Percentiles rank a stretch among this genome's conserved stretches.
These are phyloP conservation scores for Lachnellula willkommii DNA, from an alignment of 2,329 filamentous ascomycete genomes.

Conservation along the genomic window DNA sequence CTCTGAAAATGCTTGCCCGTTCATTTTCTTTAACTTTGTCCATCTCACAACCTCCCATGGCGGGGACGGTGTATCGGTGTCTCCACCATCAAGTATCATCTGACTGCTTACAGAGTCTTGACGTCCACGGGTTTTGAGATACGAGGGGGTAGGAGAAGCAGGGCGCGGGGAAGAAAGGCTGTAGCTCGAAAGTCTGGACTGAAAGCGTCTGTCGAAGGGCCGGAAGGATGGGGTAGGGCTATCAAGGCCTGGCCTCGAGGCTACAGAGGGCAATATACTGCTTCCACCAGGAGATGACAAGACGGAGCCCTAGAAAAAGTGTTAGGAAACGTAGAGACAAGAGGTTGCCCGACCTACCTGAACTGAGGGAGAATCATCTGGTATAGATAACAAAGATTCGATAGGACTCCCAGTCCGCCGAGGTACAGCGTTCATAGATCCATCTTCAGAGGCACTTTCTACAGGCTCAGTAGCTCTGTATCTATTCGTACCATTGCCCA, in stretches of 20 bases:
- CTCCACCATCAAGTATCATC: slow-evolving; percentile 54
- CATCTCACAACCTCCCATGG: slow-evolving; percentile 97
- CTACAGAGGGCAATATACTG: slow-evolving; percentile 64
- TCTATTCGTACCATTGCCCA: slow-evolving; percentile 34
- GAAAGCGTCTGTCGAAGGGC: slow-evolving; percentile 92
- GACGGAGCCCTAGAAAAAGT: slow-evolving; percentile 48
- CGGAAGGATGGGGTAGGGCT: slow-evolving; percentile 79
- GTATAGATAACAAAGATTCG: slow-evolving; percentile 64
- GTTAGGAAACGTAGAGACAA: slow-evolving; percentile 4
- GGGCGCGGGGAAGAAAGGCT: slow-evolving; percentile 59
- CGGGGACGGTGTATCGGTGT: slow-evolving; percentile 65
- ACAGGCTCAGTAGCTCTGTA: slow-evolving; percentile 30
- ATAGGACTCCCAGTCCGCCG: slow-evolving; percentile 60
- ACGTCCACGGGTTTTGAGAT: slow-evolving; percentile 71
- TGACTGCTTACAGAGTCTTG: slow-evolving; percentile 75
- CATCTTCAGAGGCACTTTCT: slow-evolving; percentile 47
- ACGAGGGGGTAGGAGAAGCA: slow-evolving; percentile 58
- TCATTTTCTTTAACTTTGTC: slow-evolving; percentile 88
- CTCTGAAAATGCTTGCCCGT: slow-evolving; percentile 86
- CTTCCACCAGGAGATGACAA: slow-evolving; percentile 67
- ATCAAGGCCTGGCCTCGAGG: slow-evolving; percentile 57
- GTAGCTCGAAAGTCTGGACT: slow-evolving; percentile 67
- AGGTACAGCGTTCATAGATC: slow-evolving; percentile 49
- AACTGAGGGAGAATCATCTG: slow-evolving; percentile 79
- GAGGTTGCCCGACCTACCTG: slow-evolving; percentile 50